These are phyloP conservation scores for Curvularia hawaiiensis DNA, from an alignment of 2,329 filamentous ascomycete genomes.

Conservation along the genomic window DNA sequence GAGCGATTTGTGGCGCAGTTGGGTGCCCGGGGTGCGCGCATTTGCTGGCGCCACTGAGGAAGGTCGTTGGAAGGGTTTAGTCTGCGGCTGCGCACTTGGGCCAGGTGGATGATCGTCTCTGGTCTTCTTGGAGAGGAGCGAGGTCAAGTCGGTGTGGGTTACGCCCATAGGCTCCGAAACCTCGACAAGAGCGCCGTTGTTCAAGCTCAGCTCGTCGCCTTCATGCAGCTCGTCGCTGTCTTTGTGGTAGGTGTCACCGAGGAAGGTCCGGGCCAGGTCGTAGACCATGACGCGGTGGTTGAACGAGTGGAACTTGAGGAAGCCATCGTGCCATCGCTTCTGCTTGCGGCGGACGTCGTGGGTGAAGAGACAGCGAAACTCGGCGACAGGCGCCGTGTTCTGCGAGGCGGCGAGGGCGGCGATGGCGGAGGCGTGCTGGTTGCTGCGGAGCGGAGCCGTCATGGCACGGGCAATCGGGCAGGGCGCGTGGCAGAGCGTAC, in stretches of 20 bases:
- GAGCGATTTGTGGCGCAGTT: conserved; percentile 62
- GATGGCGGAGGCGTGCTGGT: conserved; percentile 22
- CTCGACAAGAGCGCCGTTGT: conserved; percentile 78
- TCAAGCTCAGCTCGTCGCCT: conserved; percentile 81
- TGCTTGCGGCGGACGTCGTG: conserved; percentile 84
- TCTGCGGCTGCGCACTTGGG: conserved; percentile 23
- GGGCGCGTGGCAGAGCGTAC: conserved; percentile 16
- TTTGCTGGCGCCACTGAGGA: conserved; percentile 25
- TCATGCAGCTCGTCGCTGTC: conserved; percentile 71
- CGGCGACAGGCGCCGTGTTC: conserved; percentile 75
- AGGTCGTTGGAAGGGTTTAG: conserved; percentile 27
- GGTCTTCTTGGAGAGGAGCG: conserved; percentile 71
- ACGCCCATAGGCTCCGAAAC: conserved; percentile 76
- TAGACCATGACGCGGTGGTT: conserved; percentile 92
- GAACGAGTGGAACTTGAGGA: conserved; percentile 85
- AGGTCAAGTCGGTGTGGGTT: conserved; percentile 77
- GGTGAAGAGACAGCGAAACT: conserved; percentile 86
- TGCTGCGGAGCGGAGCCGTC: conserved; percentile 34
- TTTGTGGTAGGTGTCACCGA: conserved; percentile 85
- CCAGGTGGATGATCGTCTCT: conserved; percentile 46
- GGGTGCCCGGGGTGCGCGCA: conserved; percentile 33
- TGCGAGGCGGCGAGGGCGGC: conserved; percentile 56
- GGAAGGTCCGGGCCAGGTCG: conserved; percentile 76
- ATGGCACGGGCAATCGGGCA: conserved; percentile 20
- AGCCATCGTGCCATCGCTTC: conserved; percentile 93